phyloP scores from a whole-genome alignment of 345 rosid genomes.

The Aethionema arabicum region DNA sequence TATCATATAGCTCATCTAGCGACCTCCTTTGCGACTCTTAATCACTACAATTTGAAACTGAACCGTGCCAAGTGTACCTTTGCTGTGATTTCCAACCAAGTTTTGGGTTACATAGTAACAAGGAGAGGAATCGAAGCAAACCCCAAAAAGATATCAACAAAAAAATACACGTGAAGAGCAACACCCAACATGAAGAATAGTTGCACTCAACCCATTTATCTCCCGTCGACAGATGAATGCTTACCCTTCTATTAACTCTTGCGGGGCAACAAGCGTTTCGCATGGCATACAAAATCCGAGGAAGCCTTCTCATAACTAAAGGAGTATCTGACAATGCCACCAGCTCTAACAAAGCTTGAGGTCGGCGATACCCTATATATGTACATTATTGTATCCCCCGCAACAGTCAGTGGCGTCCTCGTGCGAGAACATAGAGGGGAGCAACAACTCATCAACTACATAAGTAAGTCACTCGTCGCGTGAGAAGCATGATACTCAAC shows the following conservation, averaged over 20 bases:
- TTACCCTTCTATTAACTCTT: not conserved
- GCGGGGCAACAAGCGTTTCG: not conserved
- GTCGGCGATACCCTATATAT: not conserved
- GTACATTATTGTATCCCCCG: too few species aligned
- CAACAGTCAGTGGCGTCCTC: too few species aligned
- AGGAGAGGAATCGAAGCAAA: not conserved
- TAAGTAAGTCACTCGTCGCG: too few species aligned
- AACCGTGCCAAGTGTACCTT: not conserved
- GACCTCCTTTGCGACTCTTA: not conserved
- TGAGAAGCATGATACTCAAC: too few species aligned
- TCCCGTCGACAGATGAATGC: not conserved
- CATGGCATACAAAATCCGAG: not conserved
- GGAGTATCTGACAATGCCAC: not conserved
- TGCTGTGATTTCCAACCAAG: not conserved
- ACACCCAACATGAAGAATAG: not conserved
- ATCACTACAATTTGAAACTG: not conserved
- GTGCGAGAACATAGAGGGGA: too few species aligned
- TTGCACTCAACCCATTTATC: not conserved
- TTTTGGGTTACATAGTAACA: not conserved
- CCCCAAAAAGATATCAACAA: not conserved
- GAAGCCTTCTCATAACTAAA: not conserved
- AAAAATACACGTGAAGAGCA: not conserved
- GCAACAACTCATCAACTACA: too few species aligned
- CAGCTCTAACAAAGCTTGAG: not conserved
- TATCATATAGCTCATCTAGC: not conserved